Percentiles rank a stretch among this genome's conserved stretches.
phyloP scores from a whole-genome alignment of 1,284 basidiomycete genomes.

The Veloboletus limbatus region DNA sequence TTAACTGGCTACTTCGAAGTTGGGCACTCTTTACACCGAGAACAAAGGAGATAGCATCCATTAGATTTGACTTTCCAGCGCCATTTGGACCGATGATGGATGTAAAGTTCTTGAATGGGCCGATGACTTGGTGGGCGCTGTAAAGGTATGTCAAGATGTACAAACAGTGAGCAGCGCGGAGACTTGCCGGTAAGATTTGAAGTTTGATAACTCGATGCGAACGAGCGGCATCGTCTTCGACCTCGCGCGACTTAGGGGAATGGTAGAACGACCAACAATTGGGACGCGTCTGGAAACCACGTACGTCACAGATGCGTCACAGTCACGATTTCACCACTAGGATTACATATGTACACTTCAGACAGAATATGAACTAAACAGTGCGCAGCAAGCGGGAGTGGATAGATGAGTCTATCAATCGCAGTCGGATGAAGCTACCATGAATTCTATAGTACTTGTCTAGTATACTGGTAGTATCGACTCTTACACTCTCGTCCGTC shows the following conservation, averaged over 20 bases:
- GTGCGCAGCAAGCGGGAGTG: too few relatives aligned
- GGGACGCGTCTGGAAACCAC: constrained; percentile 27
- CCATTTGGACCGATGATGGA: constrained; percentile 99
- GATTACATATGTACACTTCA: too few relatives aligned
- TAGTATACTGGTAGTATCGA: too few relatives aligned
- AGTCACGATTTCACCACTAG: too few relatives aligned
- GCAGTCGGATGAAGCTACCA: too few relatives aligned
- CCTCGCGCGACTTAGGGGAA: constrained; percentile 28
- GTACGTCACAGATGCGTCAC: constrained; percentile 27
- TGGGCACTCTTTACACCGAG: constrained; percentile 94
- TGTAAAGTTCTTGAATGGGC: constrained; percentile 91
- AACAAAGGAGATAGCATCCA: constrained; percentile 99
- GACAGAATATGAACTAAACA: too few relatives aligned
- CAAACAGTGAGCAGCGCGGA: not conserved
- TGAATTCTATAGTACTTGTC: too few relatives aligned
- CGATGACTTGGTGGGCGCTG: constrained; percentile 83
- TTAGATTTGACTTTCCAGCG: constrained; percentile 97
- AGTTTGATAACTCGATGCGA: constrained; percentile 86
- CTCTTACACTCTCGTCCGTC: too few relatives aligned
- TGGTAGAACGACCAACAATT: constrained; percentile 14
- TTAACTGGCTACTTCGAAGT: constrained; percentile 89
- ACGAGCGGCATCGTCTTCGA: constrained; percentile 73
- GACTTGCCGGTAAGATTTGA: constrained; percentile 83
- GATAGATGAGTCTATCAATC: too few relatives aligned
- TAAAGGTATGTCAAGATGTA: constrained; percentile 11